A percentile compares a stretch with the other conserved stretches of the same genome.
Conservation (phyloP, 257 asterid species). For the Przewalskia tangutica region DNA sequence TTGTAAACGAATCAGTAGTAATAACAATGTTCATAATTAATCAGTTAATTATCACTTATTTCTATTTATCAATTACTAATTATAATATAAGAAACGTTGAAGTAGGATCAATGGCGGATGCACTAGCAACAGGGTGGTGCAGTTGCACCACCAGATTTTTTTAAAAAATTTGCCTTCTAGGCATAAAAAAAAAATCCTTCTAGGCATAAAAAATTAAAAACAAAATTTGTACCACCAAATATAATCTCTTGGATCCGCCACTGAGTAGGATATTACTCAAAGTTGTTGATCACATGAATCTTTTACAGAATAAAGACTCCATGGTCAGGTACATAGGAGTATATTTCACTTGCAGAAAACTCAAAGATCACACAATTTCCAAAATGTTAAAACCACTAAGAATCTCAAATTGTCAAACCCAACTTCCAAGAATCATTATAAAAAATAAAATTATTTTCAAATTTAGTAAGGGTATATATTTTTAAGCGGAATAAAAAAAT, state of each 20-base stretch:
- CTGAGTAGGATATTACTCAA: constrained; percentile 4
- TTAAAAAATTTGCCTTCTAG: no score
- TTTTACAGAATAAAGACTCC: neutral
- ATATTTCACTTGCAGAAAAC: neutral
- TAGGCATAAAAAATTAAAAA: no score
- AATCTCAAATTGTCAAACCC: constrained; percentile 18
- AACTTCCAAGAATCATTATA: neutral
- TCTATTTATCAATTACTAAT: neutral
- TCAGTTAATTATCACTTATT: neutral
- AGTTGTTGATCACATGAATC: neutral
- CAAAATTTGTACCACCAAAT: no score
- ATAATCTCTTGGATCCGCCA: no score
- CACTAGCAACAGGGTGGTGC: no score
- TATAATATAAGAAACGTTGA: neutral
- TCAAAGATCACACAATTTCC: constrained; percentile 9
- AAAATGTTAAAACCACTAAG: neutral
- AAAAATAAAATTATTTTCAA: neutral
- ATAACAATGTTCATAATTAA: no score
- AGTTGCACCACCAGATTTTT: no score
- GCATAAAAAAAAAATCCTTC: no score
- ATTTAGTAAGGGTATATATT: no score
- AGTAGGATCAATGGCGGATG: no score
- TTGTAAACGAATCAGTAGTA: no score
- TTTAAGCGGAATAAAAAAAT: no score
- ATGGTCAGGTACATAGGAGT: neutral